Evolutionary conservation across 352 stramenopile species (phyloP), one percentile per base, ranked within the genome.

Genomic region (Globisporangium ultimum): DNA sequence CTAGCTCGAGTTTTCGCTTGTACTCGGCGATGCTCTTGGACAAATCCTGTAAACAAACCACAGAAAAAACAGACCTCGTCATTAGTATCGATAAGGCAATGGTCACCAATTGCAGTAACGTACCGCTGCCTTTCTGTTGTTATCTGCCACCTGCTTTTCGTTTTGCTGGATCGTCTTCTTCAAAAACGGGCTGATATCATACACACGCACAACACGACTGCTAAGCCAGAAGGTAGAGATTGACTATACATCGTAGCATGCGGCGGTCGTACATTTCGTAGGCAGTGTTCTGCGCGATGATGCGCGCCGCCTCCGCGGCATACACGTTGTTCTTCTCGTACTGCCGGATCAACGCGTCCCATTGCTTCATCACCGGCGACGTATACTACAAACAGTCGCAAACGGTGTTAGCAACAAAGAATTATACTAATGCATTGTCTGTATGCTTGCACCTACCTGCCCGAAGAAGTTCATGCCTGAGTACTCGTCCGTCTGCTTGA

Each of bases 271-370:
- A 93, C 84, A 93, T 89, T 60, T 93, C 84, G 62, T 80, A 93
- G 32, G 78, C 70, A 17, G 77, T 88, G 65, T 91, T 88, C 66
- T 89, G 81, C 38, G 80, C 62, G 52, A 93, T 77, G 52, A 86
- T 66, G n/a, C 84, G 78, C 36, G 84, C 84, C n/a, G 72, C 67
- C 52, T 93, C 84, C 9, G 81, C 84, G 7, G 74, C 76, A 36
- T 88, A 93, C 17, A 93, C 64, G 58, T 89, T 88, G 63, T 88
- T 83, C 60, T 86, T 89, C 65, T 93, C 81, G 68, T 93, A 93
- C 58, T 78, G 64, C 8, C 72, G 78, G 46, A 90, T 68, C 52
- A 93, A 58, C 18, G 78, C 80, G 20, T 64, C 67, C 84, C 84
- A 93, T 14, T 78, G 70, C 62, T 87, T 90, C 28, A 91, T 67